Percentiles rank a stretch among this genome's conserved stretches.
phyloP scores from a whole-genome alignment of 202 grass and related monocot genomes.

The Alloteropsis angusta region DNA sequence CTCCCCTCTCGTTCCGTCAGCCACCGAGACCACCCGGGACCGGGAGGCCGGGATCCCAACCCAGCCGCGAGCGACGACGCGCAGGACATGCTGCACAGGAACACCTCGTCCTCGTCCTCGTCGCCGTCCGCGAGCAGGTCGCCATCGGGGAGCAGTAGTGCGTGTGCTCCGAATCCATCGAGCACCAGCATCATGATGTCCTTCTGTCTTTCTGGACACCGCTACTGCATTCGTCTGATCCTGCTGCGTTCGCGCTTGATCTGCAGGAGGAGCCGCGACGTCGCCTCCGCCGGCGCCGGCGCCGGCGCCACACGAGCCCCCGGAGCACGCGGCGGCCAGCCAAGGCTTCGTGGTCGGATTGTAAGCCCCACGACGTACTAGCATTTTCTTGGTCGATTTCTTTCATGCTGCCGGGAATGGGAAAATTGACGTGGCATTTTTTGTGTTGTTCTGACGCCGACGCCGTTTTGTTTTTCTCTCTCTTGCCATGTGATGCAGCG shows the following conservation, averaged over 20 bases:
- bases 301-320: not conserved
- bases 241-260: not conserved
- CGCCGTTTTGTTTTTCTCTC: not conserved
- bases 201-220: not conserved
- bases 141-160: not conserved
- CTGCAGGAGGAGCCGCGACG: not conserved
- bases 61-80: not conserved
- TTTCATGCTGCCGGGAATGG: not conserved
- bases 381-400: not conserved
- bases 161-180: not conserved
- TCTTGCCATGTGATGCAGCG: conserved; percentile 24
- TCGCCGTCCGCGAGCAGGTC: not conserved
- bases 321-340: not conserved
- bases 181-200: not conserved
- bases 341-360: conserved; percentile 28
- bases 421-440: not conserved
- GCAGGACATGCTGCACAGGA: conserved; percentile 10
- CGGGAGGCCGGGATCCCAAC: not conserved
- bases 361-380: conserved; percentile 16
- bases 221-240: not conserved
- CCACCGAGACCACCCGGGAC: not conserved
- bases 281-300: conserved; percentile 6
- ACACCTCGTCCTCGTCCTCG: not conserved
- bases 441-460: not conserved
- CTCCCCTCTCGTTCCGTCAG: not conserved